phyloP scores from a whole-genome alignment of 192 early-diverging fungal species.

The Backusella morwellensis region DNA sequence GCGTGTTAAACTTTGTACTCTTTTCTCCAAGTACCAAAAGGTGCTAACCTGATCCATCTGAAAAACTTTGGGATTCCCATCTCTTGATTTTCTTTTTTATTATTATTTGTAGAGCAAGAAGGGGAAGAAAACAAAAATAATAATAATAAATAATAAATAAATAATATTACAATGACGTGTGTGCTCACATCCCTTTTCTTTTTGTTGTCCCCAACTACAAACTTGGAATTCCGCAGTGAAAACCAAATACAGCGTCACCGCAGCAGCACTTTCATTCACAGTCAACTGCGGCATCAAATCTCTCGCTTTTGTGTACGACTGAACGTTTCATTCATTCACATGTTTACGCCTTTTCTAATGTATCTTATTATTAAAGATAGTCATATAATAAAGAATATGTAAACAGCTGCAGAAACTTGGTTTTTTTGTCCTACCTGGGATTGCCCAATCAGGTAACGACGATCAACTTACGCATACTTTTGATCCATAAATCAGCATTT shows the following conservation, averaged over 20 bases:
- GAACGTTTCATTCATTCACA: not conserved
- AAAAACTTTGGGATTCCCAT: conserved; percentile 96
- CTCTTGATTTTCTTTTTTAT: not conserved
- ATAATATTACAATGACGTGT: not conserved
- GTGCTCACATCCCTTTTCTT: not conserved
- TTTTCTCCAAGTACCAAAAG: not conserved
- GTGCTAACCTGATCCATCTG: conserved; percentile 83
- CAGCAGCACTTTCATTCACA: not conserved
- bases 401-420: not conserved
- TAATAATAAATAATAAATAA: not conserved
- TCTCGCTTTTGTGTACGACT: not conserved
- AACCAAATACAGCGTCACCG: not conserved
- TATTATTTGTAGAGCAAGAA: not conserved
- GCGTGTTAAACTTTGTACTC: no score
- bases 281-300: not conserved
- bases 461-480: not conserved
- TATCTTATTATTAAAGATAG: not conserved
- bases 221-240: not conserved
- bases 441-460: not conserved
- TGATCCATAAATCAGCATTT: not conserved
- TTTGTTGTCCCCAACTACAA: not conserved
- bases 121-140: not conserved
- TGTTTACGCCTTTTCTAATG: not conserved
- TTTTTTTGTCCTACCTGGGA: not conserved
- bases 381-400: no score